Percentiles rank a stretch among this genome's conserved stretches.
phyloP scores from a whole-genome alignment of 2,329 filamentous ascomycete genomes.

The Nannizzia gypsea region DNA sequence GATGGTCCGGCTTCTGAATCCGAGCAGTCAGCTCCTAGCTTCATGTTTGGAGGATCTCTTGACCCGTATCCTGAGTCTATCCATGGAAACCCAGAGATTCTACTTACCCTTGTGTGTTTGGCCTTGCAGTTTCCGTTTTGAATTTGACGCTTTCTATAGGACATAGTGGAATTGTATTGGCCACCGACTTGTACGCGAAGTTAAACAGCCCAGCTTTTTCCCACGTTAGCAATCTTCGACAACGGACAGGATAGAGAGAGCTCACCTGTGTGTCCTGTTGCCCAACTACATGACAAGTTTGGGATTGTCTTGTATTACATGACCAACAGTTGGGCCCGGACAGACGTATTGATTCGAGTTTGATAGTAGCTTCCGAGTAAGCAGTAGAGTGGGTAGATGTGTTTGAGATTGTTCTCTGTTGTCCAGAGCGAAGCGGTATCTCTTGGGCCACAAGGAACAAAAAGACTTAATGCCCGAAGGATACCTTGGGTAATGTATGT shows the following conservation, averaged over 20 bases:
- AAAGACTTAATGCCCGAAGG: neutral
- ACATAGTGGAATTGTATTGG: neutral
- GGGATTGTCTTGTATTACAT: neutral
- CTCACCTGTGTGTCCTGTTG: neutral
- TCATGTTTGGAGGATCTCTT: too few species aligned
- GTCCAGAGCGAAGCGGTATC: neutral
- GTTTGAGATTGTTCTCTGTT: neutral
- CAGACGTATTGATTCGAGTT: neutral
- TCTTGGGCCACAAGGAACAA: too few species aligned
- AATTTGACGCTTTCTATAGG: too few species aligned
- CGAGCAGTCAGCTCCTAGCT: too few species aligned
- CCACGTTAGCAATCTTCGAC: slow-evolving; percentile 1
- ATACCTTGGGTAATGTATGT: too few species aligned
- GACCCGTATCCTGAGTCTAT: too few species aligned
- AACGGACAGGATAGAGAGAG: slow-evolving; percentile 2
- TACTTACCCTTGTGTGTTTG: too few species aligned
- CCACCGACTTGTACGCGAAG: neutral
- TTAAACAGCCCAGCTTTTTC: slow-evolving; percentile 1
- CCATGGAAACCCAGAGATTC: too few species aligned
- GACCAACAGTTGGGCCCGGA: neutral
- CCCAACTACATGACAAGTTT: neutral
- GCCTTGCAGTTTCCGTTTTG: too few species aligned
- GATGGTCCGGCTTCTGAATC: too few species aligned
- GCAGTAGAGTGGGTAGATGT: neutral
- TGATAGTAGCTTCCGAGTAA: neutral